Percentiles rank a stretch among this genome's conserved stretches.
phyloP scores from a whole-genome alignment of 1,284 basidiomycete genomes.

The Rhodotorula sp. region DNA sequence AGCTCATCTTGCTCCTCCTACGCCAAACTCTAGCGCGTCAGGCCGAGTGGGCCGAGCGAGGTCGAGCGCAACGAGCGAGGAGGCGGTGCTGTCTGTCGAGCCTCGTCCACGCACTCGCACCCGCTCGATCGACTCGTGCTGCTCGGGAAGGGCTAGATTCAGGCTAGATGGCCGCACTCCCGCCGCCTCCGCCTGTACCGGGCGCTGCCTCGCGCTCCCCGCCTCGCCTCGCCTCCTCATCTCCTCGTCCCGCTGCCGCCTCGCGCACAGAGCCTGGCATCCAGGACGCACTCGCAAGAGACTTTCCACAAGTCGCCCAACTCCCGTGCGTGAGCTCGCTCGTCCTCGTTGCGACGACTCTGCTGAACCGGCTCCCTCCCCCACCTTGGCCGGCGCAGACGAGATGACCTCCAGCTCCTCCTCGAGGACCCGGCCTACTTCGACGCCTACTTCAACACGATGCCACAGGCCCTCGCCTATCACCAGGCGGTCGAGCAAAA shows the following conservation, averaged over 20 bases:
- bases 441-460: constrained; percentile 78
- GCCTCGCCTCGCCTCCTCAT: neutral
- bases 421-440: constrained; percentile 78
- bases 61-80: neutral
- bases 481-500: constrained; percentile 69
- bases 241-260: neutral
- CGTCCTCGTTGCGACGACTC: neutral
- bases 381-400: constrained; percentile 54
- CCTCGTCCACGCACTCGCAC: neutral
- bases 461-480: constrained; percentile 69
- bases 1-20: neutral
- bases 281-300: constrained; percentile 24
- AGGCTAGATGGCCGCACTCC: no score
- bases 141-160: no score
- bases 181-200: neutral
- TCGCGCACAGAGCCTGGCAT: constrained; percentile 1
- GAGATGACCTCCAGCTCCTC: constrained; percentile 83
- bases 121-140: neutral
- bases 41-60: neutral
- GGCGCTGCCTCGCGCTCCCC: neutral
- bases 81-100: neutral
- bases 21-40: accelerated
- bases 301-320: constrained; percentile 22
- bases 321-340: constrained; percentile 17
- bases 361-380: neutral